These are phyloP conservation scores for Daedaleopsis nitida DNA, from an alignment of 768 basidiomycete species.

Conservation along the genomic window DNA sequence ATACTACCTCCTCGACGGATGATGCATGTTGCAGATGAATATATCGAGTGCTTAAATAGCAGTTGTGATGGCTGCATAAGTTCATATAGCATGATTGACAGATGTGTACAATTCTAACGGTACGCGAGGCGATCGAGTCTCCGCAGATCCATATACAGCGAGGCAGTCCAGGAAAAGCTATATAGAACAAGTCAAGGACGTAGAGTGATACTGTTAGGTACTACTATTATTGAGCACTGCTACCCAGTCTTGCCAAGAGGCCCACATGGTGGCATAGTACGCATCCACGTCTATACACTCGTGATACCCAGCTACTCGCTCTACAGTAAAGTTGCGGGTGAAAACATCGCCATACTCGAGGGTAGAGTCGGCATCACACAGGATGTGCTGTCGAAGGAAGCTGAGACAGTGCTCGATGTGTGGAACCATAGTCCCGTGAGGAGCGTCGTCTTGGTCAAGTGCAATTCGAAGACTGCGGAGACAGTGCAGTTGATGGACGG, in stretches of 20 bases:
- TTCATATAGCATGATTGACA: no score
- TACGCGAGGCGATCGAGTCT: no score
- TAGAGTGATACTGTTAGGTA: no score
- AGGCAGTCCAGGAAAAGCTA: no score
- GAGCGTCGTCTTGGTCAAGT: slow-evolving; percentile 12
- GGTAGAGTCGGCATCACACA: slow-evolving; percentile 35
- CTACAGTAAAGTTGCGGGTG: neutral
- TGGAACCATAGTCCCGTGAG: neutral
- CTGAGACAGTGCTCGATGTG: slow-evolving; percentile 34
- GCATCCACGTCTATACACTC: neutral
- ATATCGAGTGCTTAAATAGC: no score
- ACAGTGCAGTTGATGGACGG: slow-evolving; percentile 24
- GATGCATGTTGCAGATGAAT: no score
- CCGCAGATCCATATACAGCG: no score
- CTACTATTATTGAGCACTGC: neutral
- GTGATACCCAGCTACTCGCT: neutral
- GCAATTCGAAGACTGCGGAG: slow-evolving; percentile 28
- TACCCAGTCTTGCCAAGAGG: neutral
- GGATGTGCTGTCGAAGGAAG: slow-evolving; percentile 30
- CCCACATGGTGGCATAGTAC: neutral
- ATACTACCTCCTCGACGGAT: no score
- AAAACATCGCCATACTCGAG: slow-evolving; percentile 24
- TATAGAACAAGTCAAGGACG: no score
- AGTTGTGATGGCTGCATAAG: no score
- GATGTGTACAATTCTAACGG: no score